Percentiles rank a stretch among this genome's conserved stretches.
Evolutionary conservation across 345 rosid species (phyloP).

Genomic region (Acer saccharum): DNA sequence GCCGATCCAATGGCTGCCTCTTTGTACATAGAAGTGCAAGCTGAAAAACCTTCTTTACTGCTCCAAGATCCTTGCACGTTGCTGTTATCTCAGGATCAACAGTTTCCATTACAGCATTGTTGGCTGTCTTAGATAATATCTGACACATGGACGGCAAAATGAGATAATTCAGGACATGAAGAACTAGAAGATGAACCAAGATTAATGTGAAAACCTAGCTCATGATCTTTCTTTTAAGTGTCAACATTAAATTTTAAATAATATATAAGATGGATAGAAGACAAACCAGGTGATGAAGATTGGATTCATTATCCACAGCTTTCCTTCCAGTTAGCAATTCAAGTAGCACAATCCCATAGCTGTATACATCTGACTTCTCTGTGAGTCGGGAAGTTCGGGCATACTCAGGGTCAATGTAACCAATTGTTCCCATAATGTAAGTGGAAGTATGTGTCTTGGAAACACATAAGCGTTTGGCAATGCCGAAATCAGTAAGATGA

Average conservation of each 20-base stretch:
- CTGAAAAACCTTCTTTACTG: conserved; percentile 87
- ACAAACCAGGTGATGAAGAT: conserved; percentile 91
- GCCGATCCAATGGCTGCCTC: conserved; percentile 78
- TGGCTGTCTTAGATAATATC: conserved; percentile 86
- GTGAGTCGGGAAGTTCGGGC: conserved; percentile 95
- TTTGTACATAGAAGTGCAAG: conserved; percentile 84
- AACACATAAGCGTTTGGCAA: conserved; percentile 80
- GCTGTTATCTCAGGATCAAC: conserved; percentile 74
- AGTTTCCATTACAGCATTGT: conserved; percentile 85
- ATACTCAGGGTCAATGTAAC: conserved; percentile 96
- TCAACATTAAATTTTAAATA: neutral
- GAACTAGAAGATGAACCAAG: neutral
- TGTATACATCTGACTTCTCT: conserved; percentile 94
- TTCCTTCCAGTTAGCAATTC: conserved; percentile 88
- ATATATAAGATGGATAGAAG: conserved; percentile 3
- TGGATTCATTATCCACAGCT: conserved; percentile 90
- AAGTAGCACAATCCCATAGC: conserved; percentile 87
- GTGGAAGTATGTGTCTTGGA: conserved; percentile 88
- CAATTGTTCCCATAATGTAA: conserved; percentile 90
- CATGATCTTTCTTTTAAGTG: neutral
- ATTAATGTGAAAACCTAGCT: neutral
- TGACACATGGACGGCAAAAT: conserved; percentile 21
- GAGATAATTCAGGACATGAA: neutral
- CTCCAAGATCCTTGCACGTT: conserved; percentile 78
- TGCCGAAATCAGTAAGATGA: conserved; percentile 97